These are phyloP conservation scores for Fraxinus dipetala DNA, from an alignment of 305 asterid genomes.

Conservation along the genomic window DNA sequence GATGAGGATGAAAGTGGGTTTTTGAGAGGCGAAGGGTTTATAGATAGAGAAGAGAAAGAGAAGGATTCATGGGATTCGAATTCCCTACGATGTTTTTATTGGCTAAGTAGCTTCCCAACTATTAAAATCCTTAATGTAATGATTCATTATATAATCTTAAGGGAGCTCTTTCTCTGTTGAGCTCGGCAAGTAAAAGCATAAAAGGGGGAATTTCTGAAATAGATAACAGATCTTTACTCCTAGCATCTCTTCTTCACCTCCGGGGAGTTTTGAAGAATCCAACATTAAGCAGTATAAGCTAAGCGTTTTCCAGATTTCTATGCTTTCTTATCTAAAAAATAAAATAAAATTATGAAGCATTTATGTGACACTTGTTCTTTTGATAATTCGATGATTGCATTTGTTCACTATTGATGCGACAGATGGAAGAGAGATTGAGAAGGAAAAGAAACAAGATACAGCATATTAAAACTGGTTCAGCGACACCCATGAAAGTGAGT, in stretches of 20 bases:
- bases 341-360: background rate
- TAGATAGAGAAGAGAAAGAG: constrained; percentile 35
- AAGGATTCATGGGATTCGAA: constrained; percentile 40
- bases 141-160: background rate
- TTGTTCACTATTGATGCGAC: constrained; percentile 19
- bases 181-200: background rate
- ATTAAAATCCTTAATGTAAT: background rate
- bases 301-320: too few species aligned
- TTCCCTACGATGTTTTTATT: background rate
- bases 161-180: background rate
- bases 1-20: constrained; percentile 29
- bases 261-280: too few species aligned
- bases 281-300: too few species aligned
- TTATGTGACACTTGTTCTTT: background rate
- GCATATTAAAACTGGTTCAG: constrained; percentile 79
- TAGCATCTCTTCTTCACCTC: too few species aligned
- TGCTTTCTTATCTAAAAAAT: too few species aligned
- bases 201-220: background rate
- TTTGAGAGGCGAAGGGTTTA: constrained; percentile 27
- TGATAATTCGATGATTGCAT: background rate
- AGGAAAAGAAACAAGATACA: constrained; percentile 77
- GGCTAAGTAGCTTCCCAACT: background rate
- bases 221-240: background rate
- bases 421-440: constrained; percentile 93
- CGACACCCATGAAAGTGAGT: constrained; percentile 61